phyloP scores from a whole-genome alignment of 2,329 filamentous ascomycete genomes.

The Fonsecaea pedrosoi region DNA sequence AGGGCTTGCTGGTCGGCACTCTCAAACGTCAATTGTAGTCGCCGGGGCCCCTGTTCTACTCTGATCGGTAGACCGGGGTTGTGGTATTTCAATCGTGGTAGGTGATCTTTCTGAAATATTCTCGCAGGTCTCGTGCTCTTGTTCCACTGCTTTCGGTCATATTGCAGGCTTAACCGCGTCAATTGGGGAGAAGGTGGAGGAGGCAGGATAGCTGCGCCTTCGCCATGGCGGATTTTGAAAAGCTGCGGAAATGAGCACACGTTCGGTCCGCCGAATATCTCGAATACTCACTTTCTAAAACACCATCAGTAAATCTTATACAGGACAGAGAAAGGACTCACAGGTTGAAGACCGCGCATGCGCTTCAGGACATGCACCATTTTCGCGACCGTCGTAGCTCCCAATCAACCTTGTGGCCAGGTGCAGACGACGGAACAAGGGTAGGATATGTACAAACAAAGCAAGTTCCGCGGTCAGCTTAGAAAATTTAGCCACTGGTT shows the following conservation, averaged over 20 bases:
- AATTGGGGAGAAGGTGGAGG: slow-evolving; percentile 48
- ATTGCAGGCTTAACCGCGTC: slow-evolving; percentile 49
- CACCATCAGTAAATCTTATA: slow-evolving; percentile 12
- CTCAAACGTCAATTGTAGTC: slow-evolving; percentile 51
- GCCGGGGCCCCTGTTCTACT: slow-evolving; percentile 65
- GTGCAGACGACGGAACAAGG: neutral
- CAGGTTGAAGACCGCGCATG: slow-evolving; percentile 75
- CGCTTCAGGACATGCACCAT: slow-evolving; percentile 65
- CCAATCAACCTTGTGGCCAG: neutral
- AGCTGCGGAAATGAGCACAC: slow-evolving; percentile 60
- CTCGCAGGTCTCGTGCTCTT: slow-evolving; percentile 59
- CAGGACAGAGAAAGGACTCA: slow-evolving; percentile 54
- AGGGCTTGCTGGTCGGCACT: slow-evolving; percentile 26
- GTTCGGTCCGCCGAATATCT: slow-evolving; percentile 16
- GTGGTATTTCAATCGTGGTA: slow-evolving; percentile 90
- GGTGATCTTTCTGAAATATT: slow-evolving; percentile 84
- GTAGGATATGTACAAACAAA: neutral
- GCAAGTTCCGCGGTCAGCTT: neutral
- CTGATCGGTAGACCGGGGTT: slow-evolving; percentile 87
- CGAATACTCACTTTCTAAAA: slow-evolving; percentile 26
- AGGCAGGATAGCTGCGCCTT: slow-evolving; percentile 82
- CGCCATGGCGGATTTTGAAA: slow-evolving; percentile 76
- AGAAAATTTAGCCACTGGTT: neutral
- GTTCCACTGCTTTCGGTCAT: slow-evolving; percentile 50
- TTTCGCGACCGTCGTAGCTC: slow-evolving; percentile 33